Percentiles rank a stretch among this genome's conserved stretches.
Conservation (phyloP, 2,329 filamentous ascomycete genomes). For the Mycosphaerella arachidis region DNA sequence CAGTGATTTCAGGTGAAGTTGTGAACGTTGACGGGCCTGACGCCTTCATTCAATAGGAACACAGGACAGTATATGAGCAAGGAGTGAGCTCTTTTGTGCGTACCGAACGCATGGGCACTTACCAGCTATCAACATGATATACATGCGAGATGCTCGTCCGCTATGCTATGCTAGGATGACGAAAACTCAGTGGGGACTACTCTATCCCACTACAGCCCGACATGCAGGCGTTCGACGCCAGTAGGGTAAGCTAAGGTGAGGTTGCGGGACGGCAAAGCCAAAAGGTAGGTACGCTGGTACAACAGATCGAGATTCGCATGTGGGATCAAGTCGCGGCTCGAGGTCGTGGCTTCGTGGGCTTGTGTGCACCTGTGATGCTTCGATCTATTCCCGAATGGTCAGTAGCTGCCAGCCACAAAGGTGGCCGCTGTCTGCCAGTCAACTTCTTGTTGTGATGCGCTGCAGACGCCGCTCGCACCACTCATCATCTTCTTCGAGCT, state of each 20-base stretch:
- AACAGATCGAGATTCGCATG: conserved; percentile 21
- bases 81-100: conserved; percentile 16
- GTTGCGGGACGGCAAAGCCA: conserved; percentile 18
- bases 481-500: conserved; percentile 1
- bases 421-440: conserved; percentile 1
- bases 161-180: conserved; percentile 22
- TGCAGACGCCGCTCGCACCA: conserved; percentile 4
- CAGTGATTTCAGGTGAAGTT: not conserved
- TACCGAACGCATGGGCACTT: conserved; percentile 9
- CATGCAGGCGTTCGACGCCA: conserved; percentile 15
- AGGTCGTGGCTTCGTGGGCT: conserved; percentile 1
- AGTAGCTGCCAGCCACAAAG: conserved; percentile 10
- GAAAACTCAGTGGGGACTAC: conserved; percentile 17
- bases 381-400: conserved; percentile 4
- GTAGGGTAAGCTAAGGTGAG: conserved; percentile 18
- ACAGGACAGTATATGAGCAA: conserved; percentile 1
- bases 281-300: conserved; percentile 12
- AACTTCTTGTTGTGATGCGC: not conserved
- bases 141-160: conserved; percentile 12
- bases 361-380: conserved; percentile 6
- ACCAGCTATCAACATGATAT: conserved; percentile 15
- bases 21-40: not conserved
- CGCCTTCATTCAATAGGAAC: not conserved
- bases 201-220: conserved; percentile 19
- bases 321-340: conserved; percentile 17